These are phyloP conservation scores for Artemisia argyi DNA, from an alignment of 129 eudicot genomes.

Conservation along the genomic window DNA sequence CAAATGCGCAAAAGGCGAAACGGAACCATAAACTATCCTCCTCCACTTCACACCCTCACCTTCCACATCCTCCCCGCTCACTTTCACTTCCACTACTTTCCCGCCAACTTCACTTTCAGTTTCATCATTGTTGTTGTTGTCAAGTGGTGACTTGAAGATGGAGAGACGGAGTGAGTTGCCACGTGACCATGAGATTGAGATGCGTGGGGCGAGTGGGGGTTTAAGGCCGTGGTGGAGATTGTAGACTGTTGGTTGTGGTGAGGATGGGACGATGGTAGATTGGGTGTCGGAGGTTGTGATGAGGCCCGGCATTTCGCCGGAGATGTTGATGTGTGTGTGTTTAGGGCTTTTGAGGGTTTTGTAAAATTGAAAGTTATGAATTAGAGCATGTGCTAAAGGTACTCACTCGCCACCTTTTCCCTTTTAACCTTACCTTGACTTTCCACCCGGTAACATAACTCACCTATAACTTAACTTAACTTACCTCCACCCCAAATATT, in stretches of 20 bases:
- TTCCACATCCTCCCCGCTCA: slow-evolving; percentile 42
- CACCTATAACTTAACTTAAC: no score
- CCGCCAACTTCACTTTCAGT: slow-evolving; percentile 42
- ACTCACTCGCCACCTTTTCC: no score
- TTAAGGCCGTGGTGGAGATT: slow-evolving; percentile 62
- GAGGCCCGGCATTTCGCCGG: slow-evolving; percentile 71
- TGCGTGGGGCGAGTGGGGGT: slow-evolving; percentile 60
- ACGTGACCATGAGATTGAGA: slow-evolving; percentile 84
- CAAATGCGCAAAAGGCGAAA: slow-evolving; percentile 79
- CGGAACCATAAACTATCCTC: slow-evolving; percentile 81
- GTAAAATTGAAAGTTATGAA: no score
- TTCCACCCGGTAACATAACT: no score
- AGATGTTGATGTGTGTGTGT: neutral
- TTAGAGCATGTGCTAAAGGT: no score
- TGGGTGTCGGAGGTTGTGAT: slow-evolving; percentile 45
- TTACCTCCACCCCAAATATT: no score
- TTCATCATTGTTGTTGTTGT: neutral
- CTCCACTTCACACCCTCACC: slow-evolving; percentile 63
- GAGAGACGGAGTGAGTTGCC: slow-evolving; percentile 91
- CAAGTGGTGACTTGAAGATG: slow-evolving; percentile 44
- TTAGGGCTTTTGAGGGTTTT: slow-evolving; percentile 22
- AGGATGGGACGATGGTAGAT: slow-evolving; percentile 46
- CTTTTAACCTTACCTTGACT: no score
- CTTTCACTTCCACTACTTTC: slow-evolving; percentile 77
- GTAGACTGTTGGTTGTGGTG: slow-evolving; percentile 44